Evolutionary conservation across 1,284 basidiomycete species (phyloP), one percentile per base, ranked within the genome.

Genomic region (Anthracocystis setariae): DNA sequence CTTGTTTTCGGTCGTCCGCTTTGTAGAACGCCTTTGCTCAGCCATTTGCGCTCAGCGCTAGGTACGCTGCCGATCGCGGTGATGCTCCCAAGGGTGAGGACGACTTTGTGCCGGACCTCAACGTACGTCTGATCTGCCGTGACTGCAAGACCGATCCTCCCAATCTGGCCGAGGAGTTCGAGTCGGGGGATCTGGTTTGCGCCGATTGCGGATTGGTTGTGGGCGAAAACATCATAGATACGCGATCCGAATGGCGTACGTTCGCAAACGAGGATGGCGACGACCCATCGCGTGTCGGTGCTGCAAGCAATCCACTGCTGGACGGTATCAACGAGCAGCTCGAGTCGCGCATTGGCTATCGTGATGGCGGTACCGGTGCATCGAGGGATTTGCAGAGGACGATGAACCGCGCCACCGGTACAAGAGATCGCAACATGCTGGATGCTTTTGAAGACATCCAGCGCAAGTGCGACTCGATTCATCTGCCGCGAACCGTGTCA

Each of bases 201-300:
- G 93, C 92, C 73, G 90, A 90, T 73, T 99, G 96, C 87, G 96
- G 96, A 70, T 87, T 96, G 74, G 93, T 98, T 66, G 86, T 98
- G 69, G 94, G 94, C 79, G 94, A 98, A 84, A 88, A 94, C 77
- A 91, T 99, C 64, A 94, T 98, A 43, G 96, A 99, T 84, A 98
- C 96, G 27, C 87, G 96, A 80, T 94, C 92, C 85, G 96, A 99
- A 89, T 99, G 85, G 79, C 87, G 97, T 90, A 98, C 96, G 59
- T 99, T 99, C 84, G 96, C 96, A 74, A 96, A 99, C 84, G 95
- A 98, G 85, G 84, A 85, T 33, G 94, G 95, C 65, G 96, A 98
- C 84, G 96, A 98, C 84, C 95, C 95, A 59, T 98, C 95, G 77
- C 96, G 96, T 92, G 96, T 99, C 73, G 96, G 96, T 86, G 93